These are phyloP conservation scores for Hypoxylon rickii DNA, from an alignment of 495 filamentous ascomycete species.

Conservation along the genomic window DNA sequence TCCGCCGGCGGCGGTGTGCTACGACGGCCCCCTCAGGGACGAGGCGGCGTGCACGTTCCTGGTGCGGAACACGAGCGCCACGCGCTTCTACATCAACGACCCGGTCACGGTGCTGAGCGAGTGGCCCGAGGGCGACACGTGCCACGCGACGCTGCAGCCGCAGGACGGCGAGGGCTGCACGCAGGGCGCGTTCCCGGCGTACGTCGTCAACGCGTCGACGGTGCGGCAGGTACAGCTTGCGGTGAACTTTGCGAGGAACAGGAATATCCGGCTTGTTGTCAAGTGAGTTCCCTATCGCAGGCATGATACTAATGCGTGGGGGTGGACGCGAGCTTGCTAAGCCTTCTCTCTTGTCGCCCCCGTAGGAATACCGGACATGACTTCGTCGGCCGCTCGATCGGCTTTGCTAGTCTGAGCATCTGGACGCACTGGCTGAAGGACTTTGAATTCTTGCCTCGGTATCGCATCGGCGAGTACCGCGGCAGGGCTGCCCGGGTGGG, in stretches of 20 bases:
- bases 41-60: conserved; percentile 45
- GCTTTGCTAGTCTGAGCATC: conserved; percentile 59
- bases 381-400: conserved; percentile 58
- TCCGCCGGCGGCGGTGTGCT: conserved; percentile 58
- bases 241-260: conserved; percentile 66
- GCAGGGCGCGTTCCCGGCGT: conserved; percentile 61
- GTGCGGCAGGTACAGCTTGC: conserved; percentile 61
- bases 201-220: conserved; percentile 62
- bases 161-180: conserved; percentile 48
- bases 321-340: not conserved
- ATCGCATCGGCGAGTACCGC: conserved; percentile 45
- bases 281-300: conserved; percentile 58
- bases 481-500: conserved; percentile 53
- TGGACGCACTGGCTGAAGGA: conserved; percentile 62
- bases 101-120: conserved; percentile 40
- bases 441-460: conserved; percentile 40
- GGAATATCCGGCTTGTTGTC: conserved; percentile 61
- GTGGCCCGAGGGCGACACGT: conserved; percentile 50
- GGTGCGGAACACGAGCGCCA: conserved; percentile 27
- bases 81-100: conserved; percentile 43
- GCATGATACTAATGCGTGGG: not conserved
- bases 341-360: conserved; percentile 47
- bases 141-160: conserved; percentile 41
- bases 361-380: conserved; percentile 74
- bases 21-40: conserved; percentile 52